Conservation (phyloP, 768 basidiomycete species). For the Hypsizygus marmoreus region DNA sequence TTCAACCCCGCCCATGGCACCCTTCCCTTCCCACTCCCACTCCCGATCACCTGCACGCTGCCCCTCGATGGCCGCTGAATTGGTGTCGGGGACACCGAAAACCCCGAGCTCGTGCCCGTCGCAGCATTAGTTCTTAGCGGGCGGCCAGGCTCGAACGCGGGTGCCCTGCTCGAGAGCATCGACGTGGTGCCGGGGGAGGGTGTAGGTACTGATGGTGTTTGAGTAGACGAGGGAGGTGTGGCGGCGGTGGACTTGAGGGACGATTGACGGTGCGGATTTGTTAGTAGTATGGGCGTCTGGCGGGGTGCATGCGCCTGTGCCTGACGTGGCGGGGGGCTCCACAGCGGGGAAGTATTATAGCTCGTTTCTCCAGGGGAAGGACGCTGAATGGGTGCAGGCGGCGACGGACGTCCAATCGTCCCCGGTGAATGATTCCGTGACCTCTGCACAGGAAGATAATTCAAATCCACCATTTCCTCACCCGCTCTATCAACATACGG, state of each 20-base stretch:
- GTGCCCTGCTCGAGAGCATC: constrained; percentile 15
- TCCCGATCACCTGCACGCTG: constrained; percentile 1
- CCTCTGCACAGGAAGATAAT: constrained; percentile 20
- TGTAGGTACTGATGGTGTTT: not conserved
- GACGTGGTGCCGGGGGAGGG: constrained; percentile 6
- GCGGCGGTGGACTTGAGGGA: constrained; percentile 26
- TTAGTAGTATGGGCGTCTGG: constrained; percentile 23
- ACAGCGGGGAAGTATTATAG: constrained; percentile 17
- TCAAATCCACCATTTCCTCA: too few relatives aligned
- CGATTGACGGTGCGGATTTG: constrained; percentile 26
- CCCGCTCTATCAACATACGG: too few relatives aligned
- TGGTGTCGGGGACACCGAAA: constrained; percentile 6
- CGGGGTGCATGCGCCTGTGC: constrained; percentile 17
- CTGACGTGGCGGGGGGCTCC: constrained; percentile 10
- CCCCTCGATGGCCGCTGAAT: constrained; percentile 11
- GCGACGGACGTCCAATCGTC: constrained; percentile 19
- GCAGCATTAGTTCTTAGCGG: not conserved
- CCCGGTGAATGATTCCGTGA: constrained; percentile 20
- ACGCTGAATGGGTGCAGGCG: constrained; percentile 26
- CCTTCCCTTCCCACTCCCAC: too few relatives aligned
- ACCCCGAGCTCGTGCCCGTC: constrained; percentile 2
- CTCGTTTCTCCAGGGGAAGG: constrained; percentile 19
- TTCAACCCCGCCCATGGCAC: too few relatives aligned
- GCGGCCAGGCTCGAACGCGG: constrained; percentile 20
- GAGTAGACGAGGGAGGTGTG: not conserved